Evolutionary conservation across 805 yeast species (phyloP), one percentile per base, ranked within the genome.

Genomic region (Wickerhamomyces xylosicus): DNA sequence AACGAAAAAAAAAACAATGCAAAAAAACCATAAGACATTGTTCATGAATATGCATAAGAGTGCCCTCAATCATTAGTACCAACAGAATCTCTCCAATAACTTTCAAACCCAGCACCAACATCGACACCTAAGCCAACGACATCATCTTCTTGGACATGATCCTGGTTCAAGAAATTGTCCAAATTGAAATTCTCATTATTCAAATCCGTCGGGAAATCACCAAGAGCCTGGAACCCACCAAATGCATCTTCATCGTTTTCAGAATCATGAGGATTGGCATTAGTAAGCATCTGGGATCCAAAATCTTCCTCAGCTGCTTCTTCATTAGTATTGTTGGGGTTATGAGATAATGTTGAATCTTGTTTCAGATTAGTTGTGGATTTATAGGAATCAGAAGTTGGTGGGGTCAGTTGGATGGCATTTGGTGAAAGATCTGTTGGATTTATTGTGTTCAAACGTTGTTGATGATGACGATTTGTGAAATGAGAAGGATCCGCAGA

Each of bases 41-140:
- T n/a, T n/a, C n/a, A n/a, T n/a, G n/a, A n/a, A n/a, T n/a, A n/a
- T n/a, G n/a, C n/a, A n/a, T n/a, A n/a, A n/a, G n/a, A n/a, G n/a
- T n/a, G n/a, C n/a, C n/a, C n/a, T 35, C 48, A 48, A 37, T 62
- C 66, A 11, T 62, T 58, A 8, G 67, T 59, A 38, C 63, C 67
- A 27, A 64, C 70, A 36, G 64, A 54, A 41, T 64, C 72, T 17
- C 62, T 62, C 71, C 72, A 67, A 42, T 57, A 60, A 50, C 52
- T 55, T 33, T 58, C 69, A 40, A 62, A 42, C 38, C 53, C 62
- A 46, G 42, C 62, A 37, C 53, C 59, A 40, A 63, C 69, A 9
- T 69, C 65, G 36, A 62, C 66, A 39, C 53, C 38, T 42, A 50
- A 4, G 57, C 54, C 35, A 58, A 8, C 14, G 5, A 9, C 29